These are phyloP conservation scores for Apiotrichum gamsii DNA, from an alignment of 1,284 basidiomycete genomes.

Conservation along the genomic window DNA sequence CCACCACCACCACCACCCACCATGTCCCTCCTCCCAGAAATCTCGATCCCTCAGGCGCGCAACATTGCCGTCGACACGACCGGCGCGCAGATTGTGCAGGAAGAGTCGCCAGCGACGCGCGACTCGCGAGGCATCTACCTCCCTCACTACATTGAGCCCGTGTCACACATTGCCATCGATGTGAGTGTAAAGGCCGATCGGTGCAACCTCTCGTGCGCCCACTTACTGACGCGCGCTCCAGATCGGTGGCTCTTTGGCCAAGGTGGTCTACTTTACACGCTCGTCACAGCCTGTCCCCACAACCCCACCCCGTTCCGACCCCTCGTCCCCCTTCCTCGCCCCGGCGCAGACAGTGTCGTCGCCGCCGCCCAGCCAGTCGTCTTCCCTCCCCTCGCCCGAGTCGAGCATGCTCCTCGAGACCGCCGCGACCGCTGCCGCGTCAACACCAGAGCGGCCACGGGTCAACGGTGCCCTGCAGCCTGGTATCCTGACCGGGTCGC, in stretches of 20 bases:
- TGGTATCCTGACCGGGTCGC: constrained; percentile 43
- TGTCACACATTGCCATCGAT: constrained; percentile 93
- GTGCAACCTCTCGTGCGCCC: no score
- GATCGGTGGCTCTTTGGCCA: constrained; percentile 96
- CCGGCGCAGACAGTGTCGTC: constrained; percentile 36
- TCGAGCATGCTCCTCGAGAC: constrained; percentile 15
- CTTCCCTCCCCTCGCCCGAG: constrained; percentile 28
- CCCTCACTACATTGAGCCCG: constrained; percentile 89
- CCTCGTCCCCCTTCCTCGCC: constrained; percentile 36
- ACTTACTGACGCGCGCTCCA: constrained; percentile 40
- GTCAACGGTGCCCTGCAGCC: constrained; percentile 75
- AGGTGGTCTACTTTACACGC: constrained; percentile 97
- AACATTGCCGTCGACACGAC: constrained; percentile 45
- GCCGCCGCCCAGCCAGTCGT: constrained; percentile 11
- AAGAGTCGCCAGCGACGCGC: constrained; percentile 89
- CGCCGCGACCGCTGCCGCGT: constrained; percentile 1
- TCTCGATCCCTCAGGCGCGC: constrained; percentile 45
- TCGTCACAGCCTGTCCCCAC: constrained; percentile 53
- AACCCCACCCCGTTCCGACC: constrained; percentile 39
- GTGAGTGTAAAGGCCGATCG: constrained; percentile 57
- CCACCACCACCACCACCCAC: no score
- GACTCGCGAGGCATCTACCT: constrained; percentile 93
- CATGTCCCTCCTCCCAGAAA: constrained; percentile 34
- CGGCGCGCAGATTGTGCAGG: constrained; percentile 79
- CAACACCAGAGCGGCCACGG: constrained; percentile 44